These are phyloP conservation scores for Chlamydomonas reinhardtii DNA, from an alignment of 163 green algal genomes.

Conservation along the genomic window DNA sequence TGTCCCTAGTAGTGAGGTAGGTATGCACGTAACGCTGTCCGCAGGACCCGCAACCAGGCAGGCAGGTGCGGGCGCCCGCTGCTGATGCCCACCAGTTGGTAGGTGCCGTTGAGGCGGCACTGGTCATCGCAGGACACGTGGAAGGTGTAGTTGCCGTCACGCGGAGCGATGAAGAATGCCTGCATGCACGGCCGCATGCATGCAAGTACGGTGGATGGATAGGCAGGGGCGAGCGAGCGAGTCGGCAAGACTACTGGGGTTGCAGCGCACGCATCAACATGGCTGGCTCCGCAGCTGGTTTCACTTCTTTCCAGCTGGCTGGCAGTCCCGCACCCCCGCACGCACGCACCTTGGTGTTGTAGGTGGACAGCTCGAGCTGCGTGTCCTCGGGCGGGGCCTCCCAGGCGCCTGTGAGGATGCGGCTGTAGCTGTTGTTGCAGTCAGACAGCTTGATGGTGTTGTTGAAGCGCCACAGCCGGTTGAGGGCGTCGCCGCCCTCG, in stretches of 20 bases:
- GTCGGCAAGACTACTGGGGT: too few species aligned
- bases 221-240: too few species aligned
- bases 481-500: background rate
- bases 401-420: background rate
- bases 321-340: too few species aligned
- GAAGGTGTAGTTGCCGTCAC: slow-evolving; percentile 34
- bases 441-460: slow-evolving; percentile 18
- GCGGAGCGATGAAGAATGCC: slow-evolving; percentile 42
- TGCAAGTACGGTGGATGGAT: too few species aligned
- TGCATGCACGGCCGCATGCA: background rate
- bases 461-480: background rate
- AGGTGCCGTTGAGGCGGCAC: slow-evolving; percentile 34
- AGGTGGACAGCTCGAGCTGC: background rate
- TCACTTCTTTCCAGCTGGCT: too few species aligned
- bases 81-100: background rate
- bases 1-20: too few species aligned
- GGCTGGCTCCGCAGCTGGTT: background rate
- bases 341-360: background rate
- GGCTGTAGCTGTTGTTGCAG: background rate
- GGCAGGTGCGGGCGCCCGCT: too few species aligned
- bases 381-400: background rate
- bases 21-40: too few species aligned
- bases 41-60: too few species aligned
- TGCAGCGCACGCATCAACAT: too few species aligned
- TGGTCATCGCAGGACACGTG: slow-evolving; percentile 38